Percentiles rank a stretch among this genome's conserved stretches.
Conservation (phyloP, 768 basidiomycete genomes). For the Sarcodon sp. region DNA sequence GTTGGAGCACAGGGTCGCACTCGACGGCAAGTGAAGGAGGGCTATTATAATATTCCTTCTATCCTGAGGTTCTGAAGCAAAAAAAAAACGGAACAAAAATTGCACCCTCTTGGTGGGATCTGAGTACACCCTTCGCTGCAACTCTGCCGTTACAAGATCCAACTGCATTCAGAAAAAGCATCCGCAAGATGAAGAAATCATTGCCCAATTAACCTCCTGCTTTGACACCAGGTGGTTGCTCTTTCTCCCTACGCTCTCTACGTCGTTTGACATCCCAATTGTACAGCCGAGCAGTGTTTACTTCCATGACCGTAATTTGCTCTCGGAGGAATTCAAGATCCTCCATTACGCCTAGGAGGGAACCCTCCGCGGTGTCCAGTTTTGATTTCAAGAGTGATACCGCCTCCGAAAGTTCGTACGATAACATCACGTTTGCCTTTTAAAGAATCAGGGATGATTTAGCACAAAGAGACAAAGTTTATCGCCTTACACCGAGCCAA, state of each 20-base stretch:
- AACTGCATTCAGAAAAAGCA: no score
- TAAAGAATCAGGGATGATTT: not conserved
- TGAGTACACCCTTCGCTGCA: no score
- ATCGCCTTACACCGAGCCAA: conserved; percentile 80
- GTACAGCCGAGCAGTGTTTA: conserved; percentile 89
- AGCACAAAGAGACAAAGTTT: not conserved
- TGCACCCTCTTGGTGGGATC: no score
- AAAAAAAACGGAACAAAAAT: no score
- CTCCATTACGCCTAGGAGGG: conserved; percentile 57
- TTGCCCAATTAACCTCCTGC: no score
- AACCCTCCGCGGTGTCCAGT: conserved; percentile 54
- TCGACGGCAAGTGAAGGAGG: no score
- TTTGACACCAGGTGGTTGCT: conserved; percentile 4
- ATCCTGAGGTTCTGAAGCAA: no score
- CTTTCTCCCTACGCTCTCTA: conserved; percentile 38
- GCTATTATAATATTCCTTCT: no score
- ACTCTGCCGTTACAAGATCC: no score
- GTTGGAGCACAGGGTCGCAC: no score
- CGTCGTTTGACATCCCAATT: conserved; percentile 91
- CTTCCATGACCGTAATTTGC: conserved; percentile 94
- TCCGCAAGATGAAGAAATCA: no score
- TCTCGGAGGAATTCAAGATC: conserved; percentile 91
- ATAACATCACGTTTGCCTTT: conserved; percentile 96
- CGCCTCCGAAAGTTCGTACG: conserved; percentile 78
- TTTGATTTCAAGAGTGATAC: conserved; percentile 64